Conservation (phyloP, 139 green algal species). For the Desmodesmus armatus region DNA sequence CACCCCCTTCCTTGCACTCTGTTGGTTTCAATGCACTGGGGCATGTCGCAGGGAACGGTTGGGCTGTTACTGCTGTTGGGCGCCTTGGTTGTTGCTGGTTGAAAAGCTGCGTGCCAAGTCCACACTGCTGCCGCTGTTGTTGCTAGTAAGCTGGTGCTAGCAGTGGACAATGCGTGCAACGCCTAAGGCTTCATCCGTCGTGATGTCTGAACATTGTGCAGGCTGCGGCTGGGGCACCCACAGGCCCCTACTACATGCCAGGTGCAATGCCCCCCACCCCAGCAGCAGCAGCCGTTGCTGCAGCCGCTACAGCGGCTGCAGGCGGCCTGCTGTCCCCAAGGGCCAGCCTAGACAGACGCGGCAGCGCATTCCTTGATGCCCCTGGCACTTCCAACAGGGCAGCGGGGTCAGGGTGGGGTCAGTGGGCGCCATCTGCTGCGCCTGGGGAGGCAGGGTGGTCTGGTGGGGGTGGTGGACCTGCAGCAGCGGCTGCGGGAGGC, state of each 20-base stretch:
- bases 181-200: too few species aligned
- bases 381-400: not conserved
- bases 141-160: not conserved
- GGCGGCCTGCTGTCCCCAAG: constrained; percentile 1
- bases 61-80: too few species aligned
- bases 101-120: too few species aligned
- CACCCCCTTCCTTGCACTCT: too few species aligned
- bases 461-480: too few species aligned
- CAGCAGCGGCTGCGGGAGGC: too few species aligned
- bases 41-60: too few species aligned
- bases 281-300: constrained; percentile 22
- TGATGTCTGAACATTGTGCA: not conserved
- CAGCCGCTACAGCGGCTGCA: constrained; percentile 14
- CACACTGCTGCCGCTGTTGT: not conserved
- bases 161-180: too few species aligned
- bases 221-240: not conserved
- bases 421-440: not conserved
- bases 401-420: constrained; percentile 17
- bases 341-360: not conserved
- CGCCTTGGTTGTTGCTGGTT: too few species aligned
- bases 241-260: constrained; percentile 16
- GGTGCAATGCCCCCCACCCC: not conserved
- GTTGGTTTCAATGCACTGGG: too few species aligned
- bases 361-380: not conserved
- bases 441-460: too few species aligned